Evolutionary conservation across 2,329 filamentous ascomycete species (phyloP).

Genomic region (Gliomastix tumulicola): DNA sequence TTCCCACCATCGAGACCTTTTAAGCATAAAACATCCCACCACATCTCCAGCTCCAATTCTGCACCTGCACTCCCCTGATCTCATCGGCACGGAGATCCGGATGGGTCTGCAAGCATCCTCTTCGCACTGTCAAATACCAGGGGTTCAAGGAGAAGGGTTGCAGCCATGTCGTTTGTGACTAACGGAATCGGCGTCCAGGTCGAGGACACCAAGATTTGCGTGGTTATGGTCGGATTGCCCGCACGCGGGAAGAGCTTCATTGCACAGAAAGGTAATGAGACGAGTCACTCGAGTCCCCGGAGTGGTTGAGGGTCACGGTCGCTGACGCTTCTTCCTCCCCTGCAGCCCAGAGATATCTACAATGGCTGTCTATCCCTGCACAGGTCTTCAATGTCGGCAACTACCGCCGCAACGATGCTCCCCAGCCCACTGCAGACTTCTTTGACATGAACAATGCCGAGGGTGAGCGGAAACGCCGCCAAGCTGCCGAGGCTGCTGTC

Average conservation of each 20-base stretch:
- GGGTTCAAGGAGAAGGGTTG: too few species aligned
- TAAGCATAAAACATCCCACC: too few species aligned
- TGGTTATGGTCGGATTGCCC: constrained; percentile 97
- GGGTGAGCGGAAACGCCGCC: constrained; percentile 80
- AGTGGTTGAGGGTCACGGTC: background rate
- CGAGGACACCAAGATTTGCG: constrained; percentile 93
- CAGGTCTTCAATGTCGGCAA: constrained; percentile 97
- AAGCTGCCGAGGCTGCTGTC: constrained; percentile 86
- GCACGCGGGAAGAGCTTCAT: constrained; percentile 96
- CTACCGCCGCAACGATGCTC: constrained; percentile 84
- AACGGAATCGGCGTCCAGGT: constrained; percentile 74
- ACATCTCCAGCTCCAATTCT: too few species aligned
- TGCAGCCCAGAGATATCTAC: constrained; percentile 82
- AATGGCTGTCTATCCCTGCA: constrained; percentile 91
- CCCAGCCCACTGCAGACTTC: constrained; percentile 88
- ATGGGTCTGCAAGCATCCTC: too few species aligned
- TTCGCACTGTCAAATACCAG: too few species aligned
- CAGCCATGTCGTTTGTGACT: constrained; percentile 18
- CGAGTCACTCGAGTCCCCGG: background rate
- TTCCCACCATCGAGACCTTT: too few species aligned
- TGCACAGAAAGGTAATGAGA: constrained; percentile 84
- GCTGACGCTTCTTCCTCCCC: constrained; percentile 6
- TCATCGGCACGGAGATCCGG: too few species aligned
- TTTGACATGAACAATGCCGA: constrained; percentile 88
- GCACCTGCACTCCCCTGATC: too few species aligned